Percentiles rank a stretch among this genome's conserved stretches.
Evolutionary conservation across 257 asterid genomes (phyloP).

Genomic region (Capsicum pubescens): DNA sequence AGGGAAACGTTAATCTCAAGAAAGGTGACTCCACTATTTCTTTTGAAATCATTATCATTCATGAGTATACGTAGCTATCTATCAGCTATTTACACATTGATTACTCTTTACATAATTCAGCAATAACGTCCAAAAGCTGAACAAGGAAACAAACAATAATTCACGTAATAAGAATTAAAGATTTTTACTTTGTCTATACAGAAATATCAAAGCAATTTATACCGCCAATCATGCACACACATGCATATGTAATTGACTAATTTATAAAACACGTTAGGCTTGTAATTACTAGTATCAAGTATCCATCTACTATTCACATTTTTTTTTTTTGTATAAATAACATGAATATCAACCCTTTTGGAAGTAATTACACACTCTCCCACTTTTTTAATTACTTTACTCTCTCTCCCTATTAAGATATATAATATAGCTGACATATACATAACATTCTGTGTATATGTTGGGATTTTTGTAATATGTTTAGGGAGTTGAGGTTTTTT

Average conservation of each 20-base stretch:
- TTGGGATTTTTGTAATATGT: too few species aligned
- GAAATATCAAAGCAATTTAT: background rate
- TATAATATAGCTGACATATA: too few species aligned
- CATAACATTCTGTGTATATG: too few species aligned
- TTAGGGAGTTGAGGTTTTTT: too few species aligned
- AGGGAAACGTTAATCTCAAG: conserved; percentile 36
- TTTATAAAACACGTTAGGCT: background rate
- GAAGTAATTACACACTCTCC: too few species aligned
- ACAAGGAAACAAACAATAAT: conserved; percentile 16
- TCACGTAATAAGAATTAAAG: background rate
- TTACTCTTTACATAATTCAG: conserved; percentile 19
- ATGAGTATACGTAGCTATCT: conserved; percentile 26
- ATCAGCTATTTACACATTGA: conserved; percentile 1
- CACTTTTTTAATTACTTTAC: too few species aligned
- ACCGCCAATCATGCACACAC: conserved; percentile 31
- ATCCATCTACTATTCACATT: background rate
- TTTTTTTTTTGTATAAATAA: too few species aligned
- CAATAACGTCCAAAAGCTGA: conserved; percentile 27
- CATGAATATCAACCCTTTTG: too few species aligned
- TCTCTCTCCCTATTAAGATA: too few species aligned
- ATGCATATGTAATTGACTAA: conserved; percentile 20
- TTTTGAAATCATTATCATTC: conserved; percentile 3
- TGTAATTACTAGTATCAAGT: background rate
- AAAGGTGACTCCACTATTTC: conserved; percentile 43
- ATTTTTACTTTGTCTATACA: conserved; percentile 1